These are phyloP conservation scores for Colletotrichum liriopes DNA, from an alignment of 2,329 filamentous ascomycete genomes.

Conservation along the genomic window DNA sequence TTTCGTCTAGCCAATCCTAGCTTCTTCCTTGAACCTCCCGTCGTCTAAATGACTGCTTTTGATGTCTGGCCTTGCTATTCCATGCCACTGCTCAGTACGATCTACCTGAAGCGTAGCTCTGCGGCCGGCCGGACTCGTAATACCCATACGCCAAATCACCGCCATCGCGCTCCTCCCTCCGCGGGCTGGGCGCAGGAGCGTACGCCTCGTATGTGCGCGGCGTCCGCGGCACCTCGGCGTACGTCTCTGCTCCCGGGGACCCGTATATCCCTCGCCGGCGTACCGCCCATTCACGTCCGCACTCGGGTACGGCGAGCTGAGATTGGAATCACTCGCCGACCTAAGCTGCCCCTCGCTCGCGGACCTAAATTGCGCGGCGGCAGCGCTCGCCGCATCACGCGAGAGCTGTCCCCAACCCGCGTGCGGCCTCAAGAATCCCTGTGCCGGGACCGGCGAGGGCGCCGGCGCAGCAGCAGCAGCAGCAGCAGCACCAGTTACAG, in stretches of 20 bases:
- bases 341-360: conserved; percentile 36
- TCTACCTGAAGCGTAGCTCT: conserved; percentile 35
- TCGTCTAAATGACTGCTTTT: not conserved
- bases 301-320: conserved; percentile 11
- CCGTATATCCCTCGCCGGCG: conserved; percentile 29
- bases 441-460: conserved; percentile 17
- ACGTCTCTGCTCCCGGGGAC: conserved; percentile 11
- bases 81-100: conserved; percentile 21
- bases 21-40: not conserved
- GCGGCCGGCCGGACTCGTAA: conserved; percentile 25
- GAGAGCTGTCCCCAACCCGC: conserved; percentile 24
- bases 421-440: conserved; percentile 20
- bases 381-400: conserved; percentile 5
- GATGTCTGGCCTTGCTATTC: not conserved
- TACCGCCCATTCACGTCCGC: conserved; percentile 21
- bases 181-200: conserved; percentile 22
- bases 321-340: conserved; percentile 33
- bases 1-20: not conserved
- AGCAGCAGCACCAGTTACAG: not conserved
- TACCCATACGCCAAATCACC: conserved; percentile 15
- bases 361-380: conserved; percentile 19
- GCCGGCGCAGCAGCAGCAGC: not conserved
- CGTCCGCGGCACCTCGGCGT: conserved; percentile 26
- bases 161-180: conserved; percentile 20
- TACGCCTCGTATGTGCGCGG: conserved; percentile 30